These are phyloP conservation scores for Hamiltosporidium tvaerminnensis DNA, from an alignment of 371 early-diverging fungal species.

Conservation along the genomic window DNA sequence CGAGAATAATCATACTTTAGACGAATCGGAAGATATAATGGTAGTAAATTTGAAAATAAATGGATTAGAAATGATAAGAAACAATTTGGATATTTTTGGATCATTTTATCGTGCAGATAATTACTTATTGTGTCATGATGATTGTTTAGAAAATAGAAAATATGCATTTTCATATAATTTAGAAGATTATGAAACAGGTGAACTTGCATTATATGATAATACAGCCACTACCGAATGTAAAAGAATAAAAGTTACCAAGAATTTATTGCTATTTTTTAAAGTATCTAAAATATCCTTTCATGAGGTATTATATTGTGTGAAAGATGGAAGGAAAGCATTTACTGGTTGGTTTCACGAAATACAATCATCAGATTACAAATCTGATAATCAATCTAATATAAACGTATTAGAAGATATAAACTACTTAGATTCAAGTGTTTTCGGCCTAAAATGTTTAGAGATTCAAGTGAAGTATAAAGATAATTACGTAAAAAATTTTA, in stretches of 20 bases:
- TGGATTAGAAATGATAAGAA: no score
- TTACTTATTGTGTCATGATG: conserved; percentile 53
- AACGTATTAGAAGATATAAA: no score
- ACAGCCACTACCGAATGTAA: conserved; percentile 32
- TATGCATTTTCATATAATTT: conserved; percentile 52
- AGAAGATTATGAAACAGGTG: conserved; percentile 34
- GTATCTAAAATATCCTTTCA: conserved; percentile 49
- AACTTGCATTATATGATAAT: conserved; percentile 43
- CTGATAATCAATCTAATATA: no score
- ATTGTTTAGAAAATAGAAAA: conserved; percentile 38
- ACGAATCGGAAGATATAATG: no score
- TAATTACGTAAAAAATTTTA: no score
- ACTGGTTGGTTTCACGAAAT: conserved; percentile 49
- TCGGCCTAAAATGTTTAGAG: no score
- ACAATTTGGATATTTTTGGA: conserved; percentile 45
- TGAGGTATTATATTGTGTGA: conserved; percentile 40
- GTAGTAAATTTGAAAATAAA: no score
- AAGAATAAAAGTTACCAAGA: conserved; percentile 30
- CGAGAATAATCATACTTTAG: no score
- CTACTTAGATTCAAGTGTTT: no score
- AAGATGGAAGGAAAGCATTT: conserved; percentile 40
- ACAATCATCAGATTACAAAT: no score
- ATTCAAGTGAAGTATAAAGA: no score
- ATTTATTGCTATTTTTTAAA: conserved; percentile 52
- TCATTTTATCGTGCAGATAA: conserved; percentile 43